Evolutionary conservation across 2,329 filamentous ascomycete genomes (phyloP), one percentile per base, ranked within the genome.

Genomic region (Lasiodiplodia sp.): DNA sequence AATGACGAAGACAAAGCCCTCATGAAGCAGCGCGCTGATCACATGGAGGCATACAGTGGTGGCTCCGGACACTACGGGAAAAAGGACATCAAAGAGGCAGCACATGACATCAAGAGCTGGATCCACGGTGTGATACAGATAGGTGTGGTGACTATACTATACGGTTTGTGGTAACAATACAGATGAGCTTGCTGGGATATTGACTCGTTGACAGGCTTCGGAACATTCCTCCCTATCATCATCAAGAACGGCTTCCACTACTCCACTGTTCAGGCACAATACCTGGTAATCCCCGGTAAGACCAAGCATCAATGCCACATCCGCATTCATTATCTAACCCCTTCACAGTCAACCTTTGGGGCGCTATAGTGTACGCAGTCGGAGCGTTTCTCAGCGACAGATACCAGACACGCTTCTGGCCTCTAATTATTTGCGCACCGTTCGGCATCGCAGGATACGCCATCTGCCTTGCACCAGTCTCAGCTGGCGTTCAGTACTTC

Each of bases 221-320:
- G 80, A 3, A 82, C 80, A 0, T 82, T 82, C 60, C 71, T 82
- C 1, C 81, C 80, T 0, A 80, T 82, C 58, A 82, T 82, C 60
- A 81, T 82, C 57, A 78, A 78, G 23, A 76, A 81, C 21, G 75
- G 76, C 2, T 81, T 82, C 68, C 73, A 79, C 25, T 81, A 79
- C 66, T 78, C 78, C 1, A 79, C 78, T 0, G 74, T 80, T 12
- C 76, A 82, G 70, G 77, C 78, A 57, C 71, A 77, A 38, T 75
- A 75, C 68, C 68, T 77, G 12, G 74, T 74, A 2, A 77, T 76
- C n/a, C 56, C 25, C 4, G 25, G 52, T 66, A 57, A 2, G 56
- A 11, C 34, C 12, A 53, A 2, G 18, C 14, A 21, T 4, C 12
- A 18, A 18, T 4, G 31, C 16, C 10, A 23, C 7, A 12, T 21